A percentile compares a stretch with the other conserved stretches of the same genome.
These are phyloP conservation scores for Pisolithus sp. DNA, from an alignment of 768 basidiomycete genomes.

Conservation along the genomic window DNA sequence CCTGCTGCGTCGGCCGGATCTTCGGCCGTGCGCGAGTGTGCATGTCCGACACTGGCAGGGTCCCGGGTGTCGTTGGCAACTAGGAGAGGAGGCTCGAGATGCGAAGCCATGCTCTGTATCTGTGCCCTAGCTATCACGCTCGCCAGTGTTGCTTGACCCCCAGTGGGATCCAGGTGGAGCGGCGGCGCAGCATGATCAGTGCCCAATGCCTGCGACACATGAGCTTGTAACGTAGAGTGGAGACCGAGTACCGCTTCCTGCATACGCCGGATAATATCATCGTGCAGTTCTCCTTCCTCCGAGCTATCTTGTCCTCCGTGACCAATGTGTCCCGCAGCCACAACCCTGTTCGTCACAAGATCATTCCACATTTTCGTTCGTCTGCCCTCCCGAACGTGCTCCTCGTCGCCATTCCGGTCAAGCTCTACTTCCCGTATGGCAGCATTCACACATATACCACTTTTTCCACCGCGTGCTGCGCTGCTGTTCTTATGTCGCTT, in stretches of 20 bases:
- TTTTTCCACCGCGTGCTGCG: constrained; percentile 43
- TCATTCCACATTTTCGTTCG: constrained; percentile 61
- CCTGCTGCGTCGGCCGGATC: neutral
- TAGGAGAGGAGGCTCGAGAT: constrained; percentile 8
- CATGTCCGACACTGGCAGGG: constrained; percentile 10
- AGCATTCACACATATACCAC: constrained; percentile 48
- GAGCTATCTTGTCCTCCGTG: constrained; percentile 23
- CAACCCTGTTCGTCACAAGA: constrained; percentile 36
- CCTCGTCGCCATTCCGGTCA: constrained; percentile 33
- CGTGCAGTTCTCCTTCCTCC: constrained; percentile 61
- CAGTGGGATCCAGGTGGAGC: constrained; percentile 37
- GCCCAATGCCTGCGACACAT: constrained; percentile 53
- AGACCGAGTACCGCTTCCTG: constrained; percentile 50
- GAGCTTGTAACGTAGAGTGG: constrained; percentile 49
- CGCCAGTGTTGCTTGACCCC: constrained; percentile 62
- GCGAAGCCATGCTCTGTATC: constrained; percentile 36
- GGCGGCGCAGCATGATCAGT: constrained; percentile 27
- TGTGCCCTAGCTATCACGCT: constrained; percentile 71
- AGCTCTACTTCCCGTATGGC: constrained; percentile 56
- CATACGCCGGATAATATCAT: constrained; percentile 39
- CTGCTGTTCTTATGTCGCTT: constrained; percentile 68
- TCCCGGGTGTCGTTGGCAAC: constrained; percentile 1
- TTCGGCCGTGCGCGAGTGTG: constrained; percentile 3
- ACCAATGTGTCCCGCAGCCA: constrained; percentile 5
- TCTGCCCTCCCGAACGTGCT: constrained; percentile 47